Percentiles rank a stretch among this genome's conserved stretches.
Conservation (phyloP, 345 rosid species). For the Erysimum cheiranthoides region DNA sequence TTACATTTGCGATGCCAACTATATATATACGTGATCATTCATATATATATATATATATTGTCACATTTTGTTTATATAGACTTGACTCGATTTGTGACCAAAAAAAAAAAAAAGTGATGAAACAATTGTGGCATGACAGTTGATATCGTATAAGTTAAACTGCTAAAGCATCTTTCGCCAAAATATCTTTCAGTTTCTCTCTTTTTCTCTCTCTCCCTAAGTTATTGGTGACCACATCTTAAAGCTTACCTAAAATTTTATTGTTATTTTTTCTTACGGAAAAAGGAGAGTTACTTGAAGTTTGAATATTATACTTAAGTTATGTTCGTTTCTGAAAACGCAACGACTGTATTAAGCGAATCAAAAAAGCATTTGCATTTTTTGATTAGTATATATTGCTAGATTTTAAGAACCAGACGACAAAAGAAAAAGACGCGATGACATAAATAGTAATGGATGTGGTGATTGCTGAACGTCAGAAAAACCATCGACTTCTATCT, state of each 20-base stretch:
- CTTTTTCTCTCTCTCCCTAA: not conserved
- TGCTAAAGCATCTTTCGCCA: slow-evolving; percentile 28
- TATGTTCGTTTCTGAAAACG: too few relatives aligned
- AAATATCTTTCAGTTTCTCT: slow-evolving; percentile 13
- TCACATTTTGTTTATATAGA: slow-evolving; percentile 15
- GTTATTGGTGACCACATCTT: slow-evolving; percentile 30
- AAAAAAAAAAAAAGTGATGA: not conserved
- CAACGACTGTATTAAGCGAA: too few relatives aligned
- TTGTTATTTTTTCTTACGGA: slow-evolving; percentile 4
- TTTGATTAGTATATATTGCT: too few relatives aligned
- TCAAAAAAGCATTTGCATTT: too few relatives aligned
- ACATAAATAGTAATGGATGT: too few relatives aligned
- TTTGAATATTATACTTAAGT: slow-evolving; percentile 14
- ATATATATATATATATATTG: not conserved
- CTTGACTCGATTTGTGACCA: not conserved
- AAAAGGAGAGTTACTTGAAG: slow-evolving; percentile 25
- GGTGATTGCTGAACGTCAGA: too few relatives aligned
- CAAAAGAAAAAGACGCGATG: too few relatives aligned
- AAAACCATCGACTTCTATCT: too few relatives aligned
- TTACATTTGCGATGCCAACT: slow-evolving; percentile 1
- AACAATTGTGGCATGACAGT: slow-evolving; percentile 11
- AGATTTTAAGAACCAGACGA: too few relatives aligned
- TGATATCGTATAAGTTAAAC: slow-evolving; percentile 17
- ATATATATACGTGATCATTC: not conserved
- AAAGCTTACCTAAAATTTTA: slow-evolving; percentile 31